Evolutionary conservation across 805 yeast genomes (phyloP).

Genomic region (Yarrowia sp.): DNA sequence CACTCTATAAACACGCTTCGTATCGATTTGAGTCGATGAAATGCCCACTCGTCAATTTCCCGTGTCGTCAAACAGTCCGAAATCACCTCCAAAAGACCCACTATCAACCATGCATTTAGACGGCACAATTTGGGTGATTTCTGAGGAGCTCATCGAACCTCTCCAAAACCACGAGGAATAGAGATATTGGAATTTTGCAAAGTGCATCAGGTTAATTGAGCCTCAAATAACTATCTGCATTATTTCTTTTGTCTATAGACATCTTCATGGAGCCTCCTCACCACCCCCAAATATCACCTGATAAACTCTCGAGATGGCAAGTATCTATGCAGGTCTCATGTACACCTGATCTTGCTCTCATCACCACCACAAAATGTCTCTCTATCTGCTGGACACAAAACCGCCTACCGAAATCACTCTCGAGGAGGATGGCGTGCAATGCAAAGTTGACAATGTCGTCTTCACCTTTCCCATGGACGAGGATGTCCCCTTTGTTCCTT

Average conservation of each 20-base stretch:
- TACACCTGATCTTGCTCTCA: slow-evolving; percentile 8
- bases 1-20: no score
- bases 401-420: slow-evolving; percentile 19
- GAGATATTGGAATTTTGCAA: no score
- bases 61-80: no score
- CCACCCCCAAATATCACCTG: neutral
- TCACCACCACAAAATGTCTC: neutral
- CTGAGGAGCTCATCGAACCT: no score
- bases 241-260: no score
- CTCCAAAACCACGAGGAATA: no score
- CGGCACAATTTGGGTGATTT: neutral
- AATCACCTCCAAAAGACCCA: neutral
- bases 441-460: slow-evolving; percentile 29
- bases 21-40: no score
- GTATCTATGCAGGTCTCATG: slow-evolving; percentile 14
- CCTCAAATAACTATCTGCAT: no score
- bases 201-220: no score
- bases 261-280: neutral
- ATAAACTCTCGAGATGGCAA: slow-evolving; percentile 8
- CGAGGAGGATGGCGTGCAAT: slow-evolving; percentile 9
- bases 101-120: neutral
- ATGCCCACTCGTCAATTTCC: no score
- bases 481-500: slow-evolving; percentile 20
- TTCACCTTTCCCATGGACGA: slow-evolving; percentile 12
- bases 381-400: slow-evolving; percentile 12